A percentile compares a stretch with the other conserved stretches of the same genome.
Conservation (phyloP, 2,329 filamentous ascomycete species). For the Hymenoscyphus repandus region DNA sequence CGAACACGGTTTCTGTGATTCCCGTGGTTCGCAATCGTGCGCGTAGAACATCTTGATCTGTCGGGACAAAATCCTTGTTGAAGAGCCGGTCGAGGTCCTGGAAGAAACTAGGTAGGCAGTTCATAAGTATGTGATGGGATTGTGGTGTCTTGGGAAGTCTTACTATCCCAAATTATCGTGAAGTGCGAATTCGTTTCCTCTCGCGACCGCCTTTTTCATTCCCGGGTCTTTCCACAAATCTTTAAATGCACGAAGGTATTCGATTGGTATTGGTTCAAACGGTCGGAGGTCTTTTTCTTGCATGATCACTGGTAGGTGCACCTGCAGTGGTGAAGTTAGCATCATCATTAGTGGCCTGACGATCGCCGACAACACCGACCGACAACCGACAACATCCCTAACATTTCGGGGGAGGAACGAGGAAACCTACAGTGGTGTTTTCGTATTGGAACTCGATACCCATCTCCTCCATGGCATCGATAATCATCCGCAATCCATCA, state of each 20-base stretch:
- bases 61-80: constrained; percentile 74
- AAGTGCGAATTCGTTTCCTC: constrained; percentile 93
- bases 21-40: constrained; percentile 88
- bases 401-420: not conserved
- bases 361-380: not conserved
- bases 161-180: constrained; percentile 96
- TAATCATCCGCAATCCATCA: constrained; percentile 84
- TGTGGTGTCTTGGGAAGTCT: constrained; percentile 33
- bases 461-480: constrained; percentile 86
- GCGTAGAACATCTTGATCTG: constrained; percentile 89
- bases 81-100: constrained; percentile 71
- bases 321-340: constrained; percentile 43
- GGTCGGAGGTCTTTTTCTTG: constrained; percentile 77
- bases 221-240: constrained; percentile 78
- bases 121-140: constrained; percentile 4
- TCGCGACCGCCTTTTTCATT: constrained; percentile 80
- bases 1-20: constrained; percentile 92
- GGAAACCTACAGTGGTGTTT: constrained; percentile 65
- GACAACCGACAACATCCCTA: not conserved
- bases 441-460: constrained; percentile 72
- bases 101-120: constrained; percentile 63
- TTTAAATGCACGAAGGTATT: constrained; percentile 78
- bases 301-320: constrained; percentile 71
- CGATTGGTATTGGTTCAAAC: constrained; percentile 72
- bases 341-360: not conserved